Conservation (phyloP, 208 protist species). For the Acanthamoeba royreba region DNA sequence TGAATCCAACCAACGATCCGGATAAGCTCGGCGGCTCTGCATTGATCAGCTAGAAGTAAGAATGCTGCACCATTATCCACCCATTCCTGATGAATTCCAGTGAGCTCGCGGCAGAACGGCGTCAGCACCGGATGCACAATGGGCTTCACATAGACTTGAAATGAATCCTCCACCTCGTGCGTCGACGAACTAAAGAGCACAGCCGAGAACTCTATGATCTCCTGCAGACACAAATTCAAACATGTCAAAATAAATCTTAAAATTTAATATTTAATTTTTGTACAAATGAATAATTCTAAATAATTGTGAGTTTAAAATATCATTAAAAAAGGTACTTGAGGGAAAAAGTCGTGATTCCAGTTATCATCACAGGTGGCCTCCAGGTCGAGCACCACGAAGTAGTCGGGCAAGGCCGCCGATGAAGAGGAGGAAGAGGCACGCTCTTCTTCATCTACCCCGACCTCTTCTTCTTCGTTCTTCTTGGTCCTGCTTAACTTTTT, state of each 20-base stretch:
- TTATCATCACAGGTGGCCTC: slow-evolving; percentile 89
- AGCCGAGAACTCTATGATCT: slow-evolving; percentile 96
- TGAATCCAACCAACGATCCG: too few relatives aligned
- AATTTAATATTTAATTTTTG: too few relatives aligned
- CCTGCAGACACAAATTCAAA: slow-evolving; percentile 73
- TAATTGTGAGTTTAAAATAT: neutral
- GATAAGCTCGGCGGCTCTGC: too few relatives aligned
- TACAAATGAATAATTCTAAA: too few relatives aligned
- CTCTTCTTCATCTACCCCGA: neutral
- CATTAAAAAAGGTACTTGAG: neutral
- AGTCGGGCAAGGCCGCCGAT: neutral
- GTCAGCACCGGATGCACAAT: slow-evolving; percentile 82
- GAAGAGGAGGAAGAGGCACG: too few relatives aligned
- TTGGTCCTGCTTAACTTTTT: neutral
- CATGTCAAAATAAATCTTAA: too few relatives aligned
- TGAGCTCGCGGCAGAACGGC: slow-evolving; percentile 91
- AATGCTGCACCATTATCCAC: slow-evolving; percentile 84
- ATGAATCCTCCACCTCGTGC: neutral
- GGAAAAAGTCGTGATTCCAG: neutral
- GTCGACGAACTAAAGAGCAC: slow-evolving; percentile 77
- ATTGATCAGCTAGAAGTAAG: neutral
- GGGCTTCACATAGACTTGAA: slow-evolving; percentile 86
- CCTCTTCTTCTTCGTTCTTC: neutral
- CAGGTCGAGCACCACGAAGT: slow-evolving; percentile 88
- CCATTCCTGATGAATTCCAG: slow-evolving; percentile 91